phyloP scores from a whole-genome alignment of 306 rosid genomes.

The Dicorynia guianensis region DNA sequence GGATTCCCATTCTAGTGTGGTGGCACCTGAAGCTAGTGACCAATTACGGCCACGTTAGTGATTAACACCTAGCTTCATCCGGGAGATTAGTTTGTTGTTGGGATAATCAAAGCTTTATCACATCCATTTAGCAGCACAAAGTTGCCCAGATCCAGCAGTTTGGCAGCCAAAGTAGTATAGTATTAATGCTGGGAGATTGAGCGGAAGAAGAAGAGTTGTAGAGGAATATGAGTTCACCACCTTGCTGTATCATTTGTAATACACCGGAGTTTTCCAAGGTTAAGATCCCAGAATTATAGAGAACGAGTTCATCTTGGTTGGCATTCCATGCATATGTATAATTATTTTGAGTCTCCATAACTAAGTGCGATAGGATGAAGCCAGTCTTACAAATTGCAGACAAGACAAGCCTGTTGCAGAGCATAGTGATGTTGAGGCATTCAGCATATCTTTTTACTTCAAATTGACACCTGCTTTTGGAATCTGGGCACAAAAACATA shows the following conservation, averaged over 20 bases:
- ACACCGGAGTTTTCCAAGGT: conserved; percentile 24
- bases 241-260: conserved; percentile 22
- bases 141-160: conserved; percentile 40
- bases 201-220: conserved; percentile 29
- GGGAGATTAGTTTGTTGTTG: background rate
- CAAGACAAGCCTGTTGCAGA: background rate
- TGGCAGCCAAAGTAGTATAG: conserved; percentile 24
- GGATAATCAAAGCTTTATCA: conserved; percentile 47
- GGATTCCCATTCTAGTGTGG: too few relatives aligned
- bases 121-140: conserved; percentile 39
- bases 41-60: conserved; percentile 4
- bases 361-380: too few relatives aligned
- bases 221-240: conserved; percentile 19
- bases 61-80: conserved; percentile 49
- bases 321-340: too few relatives aligned
- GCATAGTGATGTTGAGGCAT: background rate
- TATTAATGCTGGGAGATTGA: background rate
- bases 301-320: background rate
- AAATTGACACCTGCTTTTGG: background rate
- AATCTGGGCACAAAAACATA: too few relatives aligned
- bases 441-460: background rate
- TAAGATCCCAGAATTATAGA: background rate
- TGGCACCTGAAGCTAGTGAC: conserved; percentile 6
- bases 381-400: background rate
- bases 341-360: too few relatives aligned